These are phyloP conservation scores for Mariannaea elegans DNA, from an alignment of 2,329 filamentous ascomycete species.

Conservation along the genomic window DNA sequence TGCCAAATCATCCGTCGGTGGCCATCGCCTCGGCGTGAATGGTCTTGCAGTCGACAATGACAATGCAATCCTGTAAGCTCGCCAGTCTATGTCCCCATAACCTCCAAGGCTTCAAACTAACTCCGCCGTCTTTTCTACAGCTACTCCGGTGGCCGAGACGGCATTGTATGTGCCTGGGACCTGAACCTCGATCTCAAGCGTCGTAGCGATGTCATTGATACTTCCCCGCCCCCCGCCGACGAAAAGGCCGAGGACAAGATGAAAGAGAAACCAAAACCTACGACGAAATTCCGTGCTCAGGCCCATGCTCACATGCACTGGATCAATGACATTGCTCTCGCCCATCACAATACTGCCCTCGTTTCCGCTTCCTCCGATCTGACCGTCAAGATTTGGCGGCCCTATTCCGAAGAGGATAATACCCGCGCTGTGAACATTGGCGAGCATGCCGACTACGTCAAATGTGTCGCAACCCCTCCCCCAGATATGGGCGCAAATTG, in stretches of 20 bases:
- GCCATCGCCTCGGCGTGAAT: constrained; percentile 94
- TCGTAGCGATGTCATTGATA: constrained; percentile 37
- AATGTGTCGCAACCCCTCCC: constrained; percentile 83
- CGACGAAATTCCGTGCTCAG: constrained; percentile 68
- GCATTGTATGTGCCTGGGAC: constrained; percentile 96
- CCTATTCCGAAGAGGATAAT: constrained; percentile 68
- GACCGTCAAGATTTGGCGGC: constrained; percentile 92
- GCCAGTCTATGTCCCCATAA: constrained; percentile 4
- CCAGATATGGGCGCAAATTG: constrained; percentile 72
- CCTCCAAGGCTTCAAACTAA: constrained; percentile 23
- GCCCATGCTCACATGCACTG: constrained; percentile 88
- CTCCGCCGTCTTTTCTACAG: constrained; percentile 54
- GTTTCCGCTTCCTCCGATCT: constrained; percentile 94
- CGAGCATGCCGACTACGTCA: constrained; percentile 95
- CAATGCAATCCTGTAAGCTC: constrained; percentile 83
- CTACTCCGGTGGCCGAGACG: constrained; percentile 95
- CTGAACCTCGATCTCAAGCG: constrained; percentile 73
- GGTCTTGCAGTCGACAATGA: constrained; percentile 86
- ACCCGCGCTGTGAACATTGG: constrained; percentile 74
- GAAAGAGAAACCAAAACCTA: constrained; percentile 52
- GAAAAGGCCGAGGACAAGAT: constrained; percentile 40
- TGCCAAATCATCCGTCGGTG: constrained; percentile 70
- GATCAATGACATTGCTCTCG: constrained; percentile 92
- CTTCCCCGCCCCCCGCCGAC: constrained; percentile 43
- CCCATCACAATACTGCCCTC: constrained; percentile 79